phyloP scores from a whole-genome alignment of 2,329 filamentous ascomycete genomes.

The Tolypocladium tropicale region DNA sequence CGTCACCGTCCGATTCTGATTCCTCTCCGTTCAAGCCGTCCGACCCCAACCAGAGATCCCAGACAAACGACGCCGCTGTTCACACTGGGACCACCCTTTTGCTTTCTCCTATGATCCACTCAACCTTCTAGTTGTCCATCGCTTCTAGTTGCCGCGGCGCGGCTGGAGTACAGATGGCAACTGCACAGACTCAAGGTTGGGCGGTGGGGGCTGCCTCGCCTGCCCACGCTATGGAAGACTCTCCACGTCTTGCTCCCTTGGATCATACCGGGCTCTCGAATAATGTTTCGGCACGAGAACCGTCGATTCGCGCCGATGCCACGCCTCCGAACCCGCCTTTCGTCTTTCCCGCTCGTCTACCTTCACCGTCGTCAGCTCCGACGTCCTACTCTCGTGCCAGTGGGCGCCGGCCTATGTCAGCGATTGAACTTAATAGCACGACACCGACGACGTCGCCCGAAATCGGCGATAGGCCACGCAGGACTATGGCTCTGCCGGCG shows the following conservation, averaged over 20 bases:
- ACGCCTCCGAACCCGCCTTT: slow-evolving; percentile 55
- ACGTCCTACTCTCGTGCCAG: slow-evolving; percentile 36
- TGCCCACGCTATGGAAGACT: slow-evolving; percentile 13
- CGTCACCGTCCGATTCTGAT: not conserved
- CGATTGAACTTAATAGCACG: slow-evolving; percentile 33
- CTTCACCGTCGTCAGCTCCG: slow-evolving; percentile 34
- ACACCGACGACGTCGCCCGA: slow-evolving; percentile 19
- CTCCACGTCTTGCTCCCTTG: slow-evolving; percentile 11
- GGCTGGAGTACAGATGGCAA: slow-evolving; percentile 34
- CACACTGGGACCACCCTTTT: not conserved
- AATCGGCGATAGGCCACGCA: slow-evolving; percentile 12
- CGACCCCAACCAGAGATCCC: not conserved
- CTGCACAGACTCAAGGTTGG: slow-evolving; percentile 26
- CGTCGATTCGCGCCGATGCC: slow-evolving; percentile 5
- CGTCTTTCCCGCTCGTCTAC: slow-evolving; percentile 45
- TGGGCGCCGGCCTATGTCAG: slow-evolving; percentile 42
- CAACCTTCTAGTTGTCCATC: slow-evolving; percentile 27
- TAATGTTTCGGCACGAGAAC: not conserved
- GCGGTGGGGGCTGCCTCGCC: slow-evolving; percentile 14
- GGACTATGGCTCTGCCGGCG: slow-evolving; percentile 35
- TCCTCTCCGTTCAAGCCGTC: not conserved
- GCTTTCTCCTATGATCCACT: slow-evolving; percentile 27
- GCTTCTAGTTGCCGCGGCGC: slow-evolving; percentile 36
- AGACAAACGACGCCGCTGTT: not conserved
- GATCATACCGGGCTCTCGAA: slow-evolving; percentile 4